These are phyloP conservation scores for Solanum phureja DNA, from an alignment of 257 asterid genomes.

Conservation along the genomic window DNA sequence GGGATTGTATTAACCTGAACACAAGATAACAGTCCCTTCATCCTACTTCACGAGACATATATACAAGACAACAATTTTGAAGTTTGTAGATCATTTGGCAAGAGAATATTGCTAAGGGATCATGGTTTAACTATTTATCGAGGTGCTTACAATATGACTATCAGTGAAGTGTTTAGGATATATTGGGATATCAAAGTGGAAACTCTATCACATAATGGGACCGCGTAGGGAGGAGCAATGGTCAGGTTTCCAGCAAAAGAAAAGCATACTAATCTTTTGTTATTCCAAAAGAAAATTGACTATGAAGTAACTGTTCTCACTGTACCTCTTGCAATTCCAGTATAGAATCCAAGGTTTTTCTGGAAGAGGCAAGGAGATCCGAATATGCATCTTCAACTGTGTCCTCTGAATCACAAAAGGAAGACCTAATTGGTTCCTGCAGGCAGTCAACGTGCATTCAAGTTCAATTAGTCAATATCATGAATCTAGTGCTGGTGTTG, in stretches of 20 bases:
- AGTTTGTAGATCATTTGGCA: neutral
- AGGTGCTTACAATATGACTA: neutral
- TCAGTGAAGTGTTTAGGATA: neutral
- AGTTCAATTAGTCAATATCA: neutral
- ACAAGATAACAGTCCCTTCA: neutral
- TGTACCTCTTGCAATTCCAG: constrained; percentile 74
- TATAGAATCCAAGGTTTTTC: constrained; percentile 64
- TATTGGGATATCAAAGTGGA: neutral
- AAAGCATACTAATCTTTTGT: neutral
- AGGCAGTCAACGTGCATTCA: constrained; percentile 1
- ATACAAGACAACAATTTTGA: neutral
- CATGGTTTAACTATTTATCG: neutral
- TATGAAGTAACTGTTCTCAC: neutral
- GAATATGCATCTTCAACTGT: constrained; percentile 65
- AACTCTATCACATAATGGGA: neutral
- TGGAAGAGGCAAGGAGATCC: constrained; percentile 58
- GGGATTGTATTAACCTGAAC: neutral
- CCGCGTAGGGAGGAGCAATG: neutral
- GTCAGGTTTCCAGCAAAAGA: neutral
- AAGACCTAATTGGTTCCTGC: constrained; percentile 76
- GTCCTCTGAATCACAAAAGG: constrained; percentile 36
- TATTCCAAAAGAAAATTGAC: neutral
- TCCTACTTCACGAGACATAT: neutral
- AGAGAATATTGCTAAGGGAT: neutral
- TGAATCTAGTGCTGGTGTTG: neutral